phyloP scores from a whole-genome alignment of 2,329 filamentous ascomycete genomes.

The Penicillium sp. region DNA sequence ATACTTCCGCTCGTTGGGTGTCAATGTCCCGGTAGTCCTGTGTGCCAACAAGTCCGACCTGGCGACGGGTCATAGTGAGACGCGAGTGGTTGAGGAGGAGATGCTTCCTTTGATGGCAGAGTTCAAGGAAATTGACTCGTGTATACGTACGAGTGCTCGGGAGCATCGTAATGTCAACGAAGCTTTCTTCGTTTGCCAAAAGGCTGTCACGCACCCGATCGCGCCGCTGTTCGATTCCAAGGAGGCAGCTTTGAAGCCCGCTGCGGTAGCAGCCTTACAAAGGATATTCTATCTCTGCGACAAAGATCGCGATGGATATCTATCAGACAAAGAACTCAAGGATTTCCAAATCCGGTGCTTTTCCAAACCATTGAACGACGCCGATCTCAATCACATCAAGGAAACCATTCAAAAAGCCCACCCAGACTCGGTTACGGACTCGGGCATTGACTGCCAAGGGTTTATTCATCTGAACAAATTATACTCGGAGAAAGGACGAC shows the following conservation, averaged over 20 bases:
- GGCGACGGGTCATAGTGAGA: constrained; percentile 67
- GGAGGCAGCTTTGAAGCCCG: constrained; percentile 81
- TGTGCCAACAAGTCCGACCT: constrained; percentile 98
- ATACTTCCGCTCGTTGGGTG: constrained; percentile 94
- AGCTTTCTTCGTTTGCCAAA: constrained; percentile 96
- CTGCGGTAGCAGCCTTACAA: constrained; percentile 79
- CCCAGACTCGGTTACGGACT: constrained; percentile 60
- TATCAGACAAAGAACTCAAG: constrained; percentile 86
- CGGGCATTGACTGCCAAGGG: constrained; percentile 75
- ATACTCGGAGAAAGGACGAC: constrained; percentile 93
- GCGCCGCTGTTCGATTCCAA: constrained; percentile 96
- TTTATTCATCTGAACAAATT: constrained; percentile 92
- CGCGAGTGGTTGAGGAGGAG: constrained; percentile 90
- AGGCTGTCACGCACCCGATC: constrained; percentile 95
- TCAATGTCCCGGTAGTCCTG: constrained; percentile 94
- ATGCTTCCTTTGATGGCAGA: constrained; percentile 98
- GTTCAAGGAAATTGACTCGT: constrained; percentile 98
- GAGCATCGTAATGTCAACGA: constrained; percentile 94
- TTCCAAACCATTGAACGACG: constrained; percentile 74
- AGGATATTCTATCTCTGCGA: constrained; percentile 95
- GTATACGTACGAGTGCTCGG: constrained; percentile 87
- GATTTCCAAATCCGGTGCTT: constrained; percentile 92
- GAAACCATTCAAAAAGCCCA: constrained; percentile 71
- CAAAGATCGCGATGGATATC: constrained; percentile 89
- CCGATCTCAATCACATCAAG: constrained; percentile 90